A percentile compares a stretch with the other conserved stretches of the same genome.
Conservation (phyloP, 306 rosid species). For the Vicia sativa region DNA sequence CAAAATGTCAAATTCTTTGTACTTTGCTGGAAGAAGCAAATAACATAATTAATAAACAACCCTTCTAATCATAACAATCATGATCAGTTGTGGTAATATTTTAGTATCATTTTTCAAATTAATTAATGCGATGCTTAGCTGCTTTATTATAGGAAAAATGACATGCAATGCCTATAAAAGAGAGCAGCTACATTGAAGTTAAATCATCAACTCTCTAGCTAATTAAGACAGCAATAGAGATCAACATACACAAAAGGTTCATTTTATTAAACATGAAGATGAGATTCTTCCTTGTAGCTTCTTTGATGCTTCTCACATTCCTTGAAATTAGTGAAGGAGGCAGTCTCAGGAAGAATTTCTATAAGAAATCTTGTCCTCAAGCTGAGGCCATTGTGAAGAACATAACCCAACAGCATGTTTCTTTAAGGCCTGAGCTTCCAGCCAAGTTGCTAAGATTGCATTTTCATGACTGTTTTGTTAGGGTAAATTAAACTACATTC, state of each 20-base stretch:
- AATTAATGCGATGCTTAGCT: conserved; percentile 24
- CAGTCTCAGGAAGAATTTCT: conserved; percentile 52
- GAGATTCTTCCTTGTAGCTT: conserved; percentile 30
- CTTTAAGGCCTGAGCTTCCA: conserved; percentile 42
- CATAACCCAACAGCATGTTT: conserved; percentile 42
- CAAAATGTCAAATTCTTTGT: not conserved
- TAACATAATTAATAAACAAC: not conserved
- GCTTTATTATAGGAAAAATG: not conserved
- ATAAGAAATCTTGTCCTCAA: conserved; percentile 39
- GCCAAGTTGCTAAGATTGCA: conserved; percentile 63
- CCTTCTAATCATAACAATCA: not conserved
- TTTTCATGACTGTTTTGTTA: conserved; percentile 71
- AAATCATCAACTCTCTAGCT: conserved; percentile 28
- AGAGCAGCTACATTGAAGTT: not conserved
- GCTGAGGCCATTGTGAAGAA: conserved; percentile 51
- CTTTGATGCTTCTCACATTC: conserved; percentile 24
- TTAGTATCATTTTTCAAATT: not conserved
- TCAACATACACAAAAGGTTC: not conserved
- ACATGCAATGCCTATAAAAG: conserved; percentile 33
- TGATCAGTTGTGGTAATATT: not conserved
- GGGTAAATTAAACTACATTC: conserved; percentile 36
- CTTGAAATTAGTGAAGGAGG: conserved; percentile 47
- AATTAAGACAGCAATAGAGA: not conserved
- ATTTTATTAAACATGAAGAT: conserved; percentile 34
- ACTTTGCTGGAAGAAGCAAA: not conserved